These are phyloP conservation scores for Penicillium taxi DNA, from an alignment of 495 filamentous ascomycete genomes.

Conservation along the genomic window DNA sequence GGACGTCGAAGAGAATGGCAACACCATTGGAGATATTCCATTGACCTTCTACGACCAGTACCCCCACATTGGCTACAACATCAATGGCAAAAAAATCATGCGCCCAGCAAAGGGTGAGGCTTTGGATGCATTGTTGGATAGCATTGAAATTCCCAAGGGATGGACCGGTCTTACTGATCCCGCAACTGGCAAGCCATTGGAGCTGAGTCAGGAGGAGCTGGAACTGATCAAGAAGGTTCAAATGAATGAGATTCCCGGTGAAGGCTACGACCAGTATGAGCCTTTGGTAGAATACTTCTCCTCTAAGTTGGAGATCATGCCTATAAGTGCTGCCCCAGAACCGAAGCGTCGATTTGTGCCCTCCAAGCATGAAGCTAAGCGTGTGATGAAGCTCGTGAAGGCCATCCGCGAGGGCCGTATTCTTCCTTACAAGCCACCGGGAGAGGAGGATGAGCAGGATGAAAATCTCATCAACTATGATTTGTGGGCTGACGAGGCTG, in stretches of 20 bases:
- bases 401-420: constrained; percentile 93
- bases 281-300: constrained; percentile 90
- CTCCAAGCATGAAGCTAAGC: constrained; percentile 96
- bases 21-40: constrained; percentile 94
- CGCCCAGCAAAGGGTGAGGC: constrained; percentile 91
- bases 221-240: constrained; percentile 83
- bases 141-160: constrained; percentile 94
- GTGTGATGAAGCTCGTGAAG: constrained; percentile 95
- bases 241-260: constrained; percentile 79
- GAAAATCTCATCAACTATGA: constrained; percentile 72
- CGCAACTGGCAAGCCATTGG: constrained; percentile 81
- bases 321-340: constrained; percentile 86
- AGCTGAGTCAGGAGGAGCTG: constrained; percentile 80
- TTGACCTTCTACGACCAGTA: constrained; percentile 93
- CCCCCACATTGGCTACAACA: constrained; percentile 97
- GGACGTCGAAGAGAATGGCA: constrained; percentile 67
- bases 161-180: constrained; percentile 96
- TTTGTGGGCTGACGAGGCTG: constrained; percentile 86
- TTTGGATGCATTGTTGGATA: constrained; percentile 86
- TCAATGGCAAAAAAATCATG: constrained; percentile 96
- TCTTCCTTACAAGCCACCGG: constrained; percentile 76
- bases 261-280: constrained; percentile 88
- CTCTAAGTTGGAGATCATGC: constrained; percentile 84
- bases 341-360: constrained; percentile 93
- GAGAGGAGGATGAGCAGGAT: constrained; percentile 63